Evolutionary conservation across 148 eudicot species (phyloP), one percentile per base, ranked within the genome.

Genomic region (Spergularia marina): DNA sequence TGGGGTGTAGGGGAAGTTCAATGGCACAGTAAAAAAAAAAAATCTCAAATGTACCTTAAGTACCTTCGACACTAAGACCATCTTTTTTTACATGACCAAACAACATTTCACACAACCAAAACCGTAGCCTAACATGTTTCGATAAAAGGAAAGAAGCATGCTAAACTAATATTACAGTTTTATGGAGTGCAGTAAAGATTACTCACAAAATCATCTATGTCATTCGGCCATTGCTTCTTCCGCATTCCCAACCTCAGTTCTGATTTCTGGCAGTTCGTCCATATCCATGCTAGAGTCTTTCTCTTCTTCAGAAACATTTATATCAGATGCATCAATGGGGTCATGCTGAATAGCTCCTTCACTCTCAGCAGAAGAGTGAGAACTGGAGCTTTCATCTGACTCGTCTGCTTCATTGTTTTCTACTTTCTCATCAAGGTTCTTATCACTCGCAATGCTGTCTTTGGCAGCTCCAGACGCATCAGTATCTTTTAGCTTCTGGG

Each of bases 211-310:
- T 64, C 60, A 70, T 70, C 53, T 18, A 56, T 53, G 20, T 90
- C 80, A 87, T 72, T 90, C 96, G 71, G 86, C 86, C 52, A 84
- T 84, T 71, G 74, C 76, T 54, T 85, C 93, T 61, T 85, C 90
- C 17, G 74, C 66, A 18, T 80, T 81, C 68, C 81, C 83, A 78
- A 86, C 89, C 84, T 89, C 90, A 7, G 75, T 86, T 84, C 75
- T 80, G 76, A 87, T 90, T n/a, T 86, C 90, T 0, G 92, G 91
- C 79, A 89, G 78, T 16, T 89, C 84, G 56, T 82, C 88, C 58
- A 87, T 80, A 83, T 89, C 91, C 10, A 30, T 71, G 40, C 76
- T 84, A 11, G 77, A 77, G 53, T 86, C 89, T 73, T 71, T 87
- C 78, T 84, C 91, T 68, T 93, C 89, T 74, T 84, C 74, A 17